Percentiles rank a stretch among this genome's conserved stretches.
These are phyloP conservation scores for Pleurotus tuoliensis DNA, from an alignment of 768 basidiomycete species.

Conservation along the genomic window DNA sequence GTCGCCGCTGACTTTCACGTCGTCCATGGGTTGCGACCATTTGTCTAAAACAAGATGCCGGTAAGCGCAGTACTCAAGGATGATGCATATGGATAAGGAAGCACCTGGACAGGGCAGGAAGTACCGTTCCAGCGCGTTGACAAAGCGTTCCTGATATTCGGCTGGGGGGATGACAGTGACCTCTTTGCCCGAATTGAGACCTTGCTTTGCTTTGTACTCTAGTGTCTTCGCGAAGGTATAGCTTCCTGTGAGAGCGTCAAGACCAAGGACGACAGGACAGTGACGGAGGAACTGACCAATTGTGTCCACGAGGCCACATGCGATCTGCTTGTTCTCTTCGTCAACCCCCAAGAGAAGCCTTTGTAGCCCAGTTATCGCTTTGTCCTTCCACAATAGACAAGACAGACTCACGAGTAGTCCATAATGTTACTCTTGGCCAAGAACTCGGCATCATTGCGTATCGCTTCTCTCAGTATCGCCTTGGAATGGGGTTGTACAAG, in stretches of 20 bases:
- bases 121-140: conserved; percentile 67
- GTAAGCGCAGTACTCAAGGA: background rate
- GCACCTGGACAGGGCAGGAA: conserved; percentile 74
- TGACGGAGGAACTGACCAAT: conserved; percentile 45
- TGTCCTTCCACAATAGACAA: background rate
- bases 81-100: conserved; percentile 4
- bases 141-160: conserved; percentile 77
- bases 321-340: conserved; percentile 59
- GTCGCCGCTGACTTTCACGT: conserved; percentile 34
- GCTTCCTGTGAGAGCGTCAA: conserved; percentile 44
- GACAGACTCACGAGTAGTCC: conserved; percentile 73
- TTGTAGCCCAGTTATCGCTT: conserved; percentile 24
- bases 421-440: conserved; percentile 75
- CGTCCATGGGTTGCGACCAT: conserved; percentile 45
- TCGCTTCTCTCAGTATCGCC: conserved; percentile 62
- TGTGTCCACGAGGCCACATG: conserved; percentile 80
- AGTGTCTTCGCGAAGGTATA: conserved; percentile 85
- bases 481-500: conserved; percentile 73
- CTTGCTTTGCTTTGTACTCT: conserved; percentile 83
- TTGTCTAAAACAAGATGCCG: conserved; percentile 28
- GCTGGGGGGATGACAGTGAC: conserved; percentile 78
- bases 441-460: conserved; percentile 70
- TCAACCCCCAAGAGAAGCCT: conserved; percentile 68
- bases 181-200: conserved; percentile 64
- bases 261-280: background rate